phyloP scores from a whole-genome alignment of 345 rosid species.

The Eucalyptus sp. region DNA sequence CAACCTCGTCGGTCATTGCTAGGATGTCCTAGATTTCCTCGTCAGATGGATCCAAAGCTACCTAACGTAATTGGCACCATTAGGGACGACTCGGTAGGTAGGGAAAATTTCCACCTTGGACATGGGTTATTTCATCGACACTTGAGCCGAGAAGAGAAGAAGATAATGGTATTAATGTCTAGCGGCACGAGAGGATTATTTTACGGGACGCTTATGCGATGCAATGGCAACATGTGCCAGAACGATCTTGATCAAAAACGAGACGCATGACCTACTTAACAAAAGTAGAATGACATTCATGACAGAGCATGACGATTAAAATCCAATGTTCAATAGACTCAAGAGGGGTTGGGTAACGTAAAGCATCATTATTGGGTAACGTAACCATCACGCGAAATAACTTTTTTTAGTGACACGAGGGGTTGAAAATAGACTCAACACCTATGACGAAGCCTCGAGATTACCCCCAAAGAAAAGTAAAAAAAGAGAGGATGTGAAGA shows the following conservation, averaged over 20 bases:
- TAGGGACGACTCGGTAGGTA: not conserved
- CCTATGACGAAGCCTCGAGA: not conserved
- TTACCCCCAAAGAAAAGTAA: not conserved
- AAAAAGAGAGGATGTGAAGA: not conserved
- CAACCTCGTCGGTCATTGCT: not conserved
- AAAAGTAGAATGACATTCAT: not conserved
- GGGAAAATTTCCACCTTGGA: not conserved
- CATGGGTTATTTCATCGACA: no score
- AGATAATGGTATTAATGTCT: not conserved
- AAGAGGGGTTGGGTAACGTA: no score
- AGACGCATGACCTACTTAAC: accelerated
- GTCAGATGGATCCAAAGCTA: not conserved
- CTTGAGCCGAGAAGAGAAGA: not conserved
- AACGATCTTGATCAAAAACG: not conserved
- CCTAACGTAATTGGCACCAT: not conserved
- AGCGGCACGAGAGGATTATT: accelerated
- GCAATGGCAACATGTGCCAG: accelerated
- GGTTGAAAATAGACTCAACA: not conserved
- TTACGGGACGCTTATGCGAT: accelerated
- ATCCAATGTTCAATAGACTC: no score
- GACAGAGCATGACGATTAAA: not conserved
- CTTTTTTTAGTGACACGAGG: not conserved
- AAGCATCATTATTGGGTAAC: accelerated
- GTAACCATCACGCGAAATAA: accelerated
- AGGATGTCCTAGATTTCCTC: not conserved